Percentiles rank a stretch among this genome's conserved stretches.
phyloP scores from a whole-genome alignment of 495 filamentous ascomycete genomes.

The Parmelia sp. region DNA sequence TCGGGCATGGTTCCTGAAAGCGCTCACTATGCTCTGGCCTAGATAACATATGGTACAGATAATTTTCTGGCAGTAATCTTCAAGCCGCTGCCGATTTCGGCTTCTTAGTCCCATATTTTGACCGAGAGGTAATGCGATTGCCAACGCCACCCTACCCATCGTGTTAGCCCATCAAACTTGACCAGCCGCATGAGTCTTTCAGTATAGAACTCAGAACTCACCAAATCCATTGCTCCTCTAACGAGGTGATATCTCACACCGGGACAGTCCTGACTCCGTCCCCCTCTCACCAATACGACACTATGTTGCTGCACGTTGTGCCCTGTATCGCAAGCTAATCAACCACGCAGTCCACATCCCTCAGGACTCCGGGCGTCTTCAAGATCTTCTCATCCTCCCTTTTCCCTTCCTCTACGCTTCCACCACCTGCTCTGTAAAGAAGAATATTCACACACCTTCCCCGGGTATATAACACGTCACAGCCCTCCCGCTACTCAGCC shows the following conservation, averaged over 20 bases:
- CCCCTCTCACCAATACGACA: constrained; percentile 88
- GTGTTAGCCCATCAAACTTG: constrained; percentile 19
- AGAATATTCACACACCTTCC: constrained; percentile 70
- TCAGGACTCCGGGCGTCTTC: not conserved
- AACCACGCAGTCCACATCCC: not conserved
- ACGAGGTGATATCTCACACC: constrained; percentile 95
- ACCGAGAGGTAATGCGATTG: constrained; percentile 72
- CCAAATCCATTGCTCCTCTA: constrained; percentile 88
- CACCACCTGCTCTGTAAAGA: not conserved
- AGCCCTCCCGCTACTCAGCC: constrained; percentile 78
- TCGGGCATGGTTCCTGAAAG: not conserved
- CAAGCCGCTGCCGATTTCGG: constrained; percentile 53
- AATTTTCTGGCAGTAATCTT: not conserved
- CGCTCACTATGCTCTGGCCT: not conserved
- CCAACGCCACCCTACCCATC: constrained; percentile 75
- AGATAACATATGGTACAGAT: not conserved
- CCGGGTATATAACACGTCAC: constrained; percentile 91
- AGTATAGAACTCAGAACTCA: constrained; percentile 50
- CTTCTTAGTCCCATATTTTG: constrained; percentile 98
- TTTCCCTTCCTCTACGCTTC: not conserved
- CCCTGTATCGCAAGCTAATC: constrained; percentile 38
- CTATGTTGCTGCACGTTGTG: constrained; percentile 99
- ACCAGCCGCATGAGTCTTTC: constrained; percentile 18
- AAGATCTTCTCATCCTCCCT: too few relatives aligned
- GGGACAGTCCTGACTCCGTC: constrained; percentile 91